These are phyloP conservation scores for Starmerella potacharoeniae DNA, from an alignment of 805 yeast species.

Conservation along the genomic window DNA sequence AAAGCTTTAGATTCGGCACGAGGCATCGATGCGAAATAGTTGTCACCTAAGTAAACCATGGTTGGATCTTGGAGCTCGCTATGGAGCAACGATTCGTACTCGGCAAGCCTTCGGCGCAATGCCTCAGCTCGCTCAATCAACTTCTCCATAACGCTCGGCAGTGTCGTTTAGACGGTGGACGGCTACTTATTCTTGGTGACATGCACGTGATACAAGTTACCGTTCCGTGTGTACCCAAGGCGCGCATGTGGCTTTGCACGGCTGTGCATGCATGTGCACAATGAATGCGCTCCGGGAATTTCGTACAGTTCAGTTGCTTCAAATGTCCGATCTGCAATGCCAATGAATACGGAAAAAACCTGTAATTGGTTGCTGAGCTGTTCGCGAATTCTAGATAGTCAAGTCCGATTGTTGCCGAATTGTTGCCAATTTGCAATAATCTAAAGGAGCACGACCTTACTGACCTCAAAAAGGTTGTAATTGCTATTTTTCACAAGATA, in stretches of 20 bases:
- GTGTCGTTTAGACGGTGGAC: background rate
- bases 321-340: no score
- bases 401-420: no score
- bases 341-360: no score
- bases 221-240: background rate
- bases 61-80: conserved; percentile 7
- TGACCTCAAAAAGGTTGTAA: no score
- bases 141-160: background rate
- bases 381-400: no score
- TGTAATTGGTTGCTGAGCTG: no score
- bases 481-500: no score
- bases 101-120: conserved; percentile 5
- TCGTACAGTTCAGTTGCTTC: no score
- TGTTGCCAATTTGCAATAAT: no score
- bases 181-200: background rate
- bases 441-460: no score
- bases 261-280: background rate
- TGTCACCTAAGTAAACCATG: conserved; percentile 25
- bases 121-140: conserved; percentile 1
- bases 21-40: conserved; percentile 24
- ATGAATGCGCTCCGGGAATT: background rate
- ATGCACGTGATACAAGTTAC: background rate
- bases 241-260: background rate
- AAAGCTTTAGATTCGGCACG: conserved; percentile 17
- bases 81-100: conserved; percentile 7